phyloP scores from a whole-genome alignment of 768 basidiomycete species.

The Dictyophora rubrovolvata region DNA sequence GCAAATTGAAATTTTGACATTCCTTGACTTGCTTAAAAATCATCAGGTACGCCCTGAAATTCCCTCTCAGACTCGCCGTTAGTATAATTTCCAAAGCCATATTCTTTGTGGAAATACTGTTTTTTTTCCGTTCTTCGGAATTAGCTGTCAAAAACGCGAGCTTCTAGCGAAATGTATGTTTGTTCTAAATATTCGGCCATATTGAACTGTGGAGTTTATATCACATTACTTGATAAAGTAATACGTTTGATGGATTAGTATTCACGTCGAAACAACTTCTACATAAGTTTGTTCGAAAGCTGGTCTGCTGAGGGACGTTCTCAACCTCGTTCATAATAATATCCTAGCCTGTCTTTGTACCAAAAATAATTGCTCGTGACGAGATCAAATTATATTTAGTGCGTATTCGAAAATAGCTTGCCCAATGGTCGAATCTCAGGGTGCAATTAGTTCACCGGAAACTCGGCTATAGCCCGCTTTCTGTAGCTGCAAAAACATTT shows the following conservation, averaged over 20 bases:
- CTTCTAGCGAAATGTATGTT: conserved; percentile 27
- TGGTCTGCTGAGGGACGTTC: conserved; percentile 50
- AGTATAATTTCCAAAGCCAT: conserved; percentile 33
- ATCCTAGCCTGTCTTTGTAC: conserved; percentile 33
- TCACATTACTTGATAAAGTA: conserved; percentile 31
- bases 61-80: conserved; percentile 34
- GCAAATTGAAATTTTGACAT: not conserved
- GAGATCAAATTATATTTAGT: not conserved
- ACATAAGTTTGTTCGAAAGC: conserved; percentile 23
- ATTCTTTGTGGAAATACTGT: conserved; percentile 48
- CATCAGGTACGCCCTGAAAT: conserved; percentile 39
- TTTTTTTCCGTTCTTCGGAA: conserved; percentile 42
- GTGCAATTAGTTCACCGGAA: conserved; percentile 41
- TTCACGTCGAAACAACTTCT: not conserved
- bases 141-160: conserved; percentile 35
- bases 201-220: too few relatives aligned
- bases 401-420: not conserved
- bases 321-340: conserved; percentile 43
- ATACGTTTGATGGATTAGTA: conserved; percentile 11
- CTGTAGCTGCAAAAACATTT: conserved; percentile 41
- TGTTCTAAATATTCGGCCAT: not conserved
- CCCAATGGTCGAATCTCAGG: not conserved
- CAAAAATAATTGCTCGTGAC: conserved; percentile 43
- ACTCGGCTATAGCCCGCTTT: conserved; percentile 40
- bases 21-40: conserved; percentile 19